phyloP scores from a whole-genome alignment of 176 grass and related monocot genomes.

The Avena atlantica region DNA sequence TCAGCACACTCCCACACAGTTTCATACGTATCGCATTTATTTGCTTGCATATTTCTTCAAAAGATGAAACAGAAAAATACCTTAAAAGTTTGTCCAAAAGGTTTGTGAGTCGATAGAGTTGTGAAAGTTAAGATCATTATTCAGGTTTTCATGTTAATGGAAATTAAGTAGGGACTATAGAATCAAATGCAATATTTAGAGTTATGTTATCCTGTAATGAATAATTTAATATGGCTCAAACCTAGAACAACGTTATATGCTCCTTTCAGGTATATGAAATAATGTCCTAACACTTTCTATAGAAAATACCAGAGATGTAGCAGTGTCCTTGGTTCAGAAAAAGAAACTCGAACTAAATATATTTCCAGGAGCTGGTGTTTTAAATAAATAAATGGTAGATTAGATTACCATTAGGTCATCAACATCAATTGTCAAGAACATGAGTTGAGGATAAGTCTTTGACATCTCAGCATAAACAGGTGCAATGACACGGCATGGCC shows the following conservation, averaged over 20 bases:
- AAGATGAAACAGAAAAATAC: neutral
- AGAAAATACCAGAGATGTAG: neutral
- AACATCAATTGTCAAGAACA: slow-evolving; percentile 81
- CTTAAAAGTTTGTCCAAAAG: neutral
- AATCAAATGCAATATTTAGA: neutral
- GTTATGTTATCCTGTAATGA: neutral
- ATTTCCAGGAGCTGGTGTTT: slow-evolving; percentile 3
- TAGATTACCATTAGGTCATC: slow-evolving; percentile 74
- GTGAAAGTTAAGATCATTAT: neutral
- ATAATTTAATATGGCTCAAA: neutral
- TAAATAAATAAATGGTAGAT: neutral
- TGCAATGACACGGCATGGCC: slow-evolving; percentile 75
- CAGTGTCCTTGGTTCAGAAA: neutral
- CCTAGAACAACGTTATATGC: neutral
- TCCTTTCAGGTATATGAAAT: neutral
- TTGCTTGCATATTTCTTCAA: neutral
- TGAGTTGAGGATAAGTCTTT: slow-evolving; percentile 77
- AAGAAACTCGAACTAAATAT: neutral
- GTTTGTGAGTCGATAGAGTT: neutral
- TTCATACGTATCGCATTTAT: neutral
- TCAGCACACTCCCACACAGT: neutral
- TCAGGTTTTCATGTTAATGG: neutral
- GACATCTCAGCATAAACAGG: slow-evolving; percentile 76
- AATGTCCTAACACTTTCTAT: neutral
- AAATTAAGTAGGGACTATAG: slow-evolving; percentile 11